phyloP scores from a whole-genome alignment of 257 asterid species.

The Dorcoceras hygrometricum region DNA sequence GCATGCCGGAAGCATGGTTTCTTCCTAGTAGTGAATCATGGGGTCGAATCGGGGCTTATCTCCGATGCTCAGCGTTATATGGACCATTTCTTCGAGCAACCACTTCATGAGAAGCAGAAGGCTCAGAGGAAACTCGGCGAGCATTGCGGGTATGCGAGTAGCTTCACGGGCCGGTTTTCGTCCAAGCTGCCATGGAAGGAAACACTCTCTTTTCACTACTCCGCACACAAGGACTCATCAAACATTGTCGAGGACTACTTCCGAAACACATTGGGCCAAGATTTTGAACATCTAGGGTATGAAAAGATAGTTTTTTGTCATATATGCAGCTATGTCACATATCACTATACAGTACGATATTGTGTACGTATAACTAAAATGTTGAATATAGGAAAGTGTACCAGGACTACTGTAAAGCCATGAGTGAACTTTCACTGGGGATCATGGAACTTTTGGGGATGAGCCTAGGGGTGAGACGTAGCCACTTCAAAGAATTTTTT shows the following conservation, averaged over 20 bases:
- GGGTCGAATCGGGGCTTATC: slow-evolving; percentile 41
- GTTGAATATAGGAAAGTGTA: slow-evolving; percentile 41
- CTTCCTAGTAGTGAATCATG: slow-evolving; percentile 59
- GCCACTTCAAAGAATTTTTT: slow-evolving; percentile 45
- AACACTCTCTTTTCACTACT: slow-evolving; percentile 63
- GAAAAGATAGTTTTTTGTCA: no score
- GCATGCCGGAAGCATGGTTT: slow-evolving; percentile 60
- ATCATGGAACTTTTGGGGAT: slow-evolving; percentile 70
- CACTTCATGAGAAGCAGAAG: slow-evolving; percentile 48
- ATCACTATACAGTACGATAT: no score
- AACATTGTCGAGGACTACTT: slow-evolving; percentile 52
- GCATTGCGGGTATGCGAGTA: slow-evolving; percentile 79
- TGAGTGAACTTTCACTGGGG: slow-evolving; percentile 53
- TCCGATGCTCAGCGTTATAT: slow-evolving; percentile 53
- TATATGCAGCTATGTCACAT: no score
- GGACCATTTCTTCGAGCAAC: slow-evolving; percentile 58
- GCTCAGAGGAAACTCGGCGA: slow-evolving; percentile 67
- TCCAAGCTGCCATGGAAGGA: slow-evolving; percentile 92
- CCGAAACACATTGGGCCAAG: slow-evolving; percentile 41
- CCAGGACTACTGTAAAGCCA: slow-evolving; percentile 59
- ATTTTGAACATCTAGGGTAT: slow-evolving; percentile 55
- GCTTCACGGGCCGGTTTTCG: slow-evolving; percentile 75
- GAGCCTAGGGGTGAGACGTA: slow-evolving; percentile 48
- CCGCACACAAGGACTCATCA: slow-evolving; percentile 32
- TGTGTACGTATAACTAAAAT: no score